phyloP scores from a whole-genome alignment of 495 filamentous ascomycete genomes.

The Xylaria intraflava region DNA sequence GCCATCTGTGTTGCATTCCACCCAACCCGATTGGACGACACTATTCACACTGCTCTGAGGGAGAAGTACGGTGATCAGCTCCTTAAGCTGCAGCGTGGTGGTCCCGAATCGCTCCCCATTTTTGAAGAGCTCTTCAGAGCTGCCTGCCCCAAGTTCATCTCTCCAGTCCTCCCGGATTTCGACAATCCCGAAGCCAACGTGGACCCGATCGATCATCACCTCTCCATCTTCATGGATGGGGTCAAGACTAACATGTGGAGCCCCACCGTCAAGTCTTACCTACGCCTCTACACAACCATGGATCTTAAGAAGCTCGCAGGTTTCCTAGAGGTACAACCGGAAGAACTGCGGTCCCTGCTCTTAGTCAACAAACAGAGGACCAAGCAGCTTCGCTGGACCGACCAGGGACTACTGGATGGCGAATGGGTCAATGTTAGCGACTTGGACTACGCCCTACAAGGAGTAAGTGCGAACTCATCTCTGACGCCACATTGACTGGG shows the following conservation, averaged over 20 bases:
- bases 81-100: conserved; percentile 87
- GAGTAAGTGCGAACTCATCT: conserved; percentile 45
- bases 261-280: conserved; percentile 93
- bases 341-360: conserved; percentile 82
- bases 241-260: conserved; percentile 95
- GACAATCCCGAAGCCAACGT: conserved; percentile 90
- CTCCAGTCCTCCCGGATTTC: conserved; percentile 92
- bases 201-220: conserved; percentile 95
- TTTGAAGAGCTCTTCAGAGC: conserved; percentile 95
- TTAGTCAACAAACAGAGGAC: conserved; percentile 97
- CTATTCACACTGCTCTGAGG: conserved; percentile 92
- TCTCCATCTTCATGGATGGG: conserved; percentile 97
- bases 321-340: conserved; percentile 90
- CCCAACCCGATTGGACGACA: conserved; percentile 94
- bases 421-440: conserved; percentile 87
- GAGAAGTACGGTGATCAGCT: conserved; percentile 99
- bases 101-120: conserved; percentile 86
- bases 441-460: conserved; percentile 93
- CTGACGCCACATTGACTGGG: not conserved
- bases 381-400: conserved; percentile 91
- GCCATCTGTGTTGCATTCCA: conserved; percentile 98
- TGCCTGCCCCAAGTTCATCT: conserved; percentile 99
- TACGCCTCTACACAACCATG: conserved; percentile 99
- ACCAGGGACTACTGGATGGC: conserved; percentile 82
- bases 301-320: conserved; percentile 96